Conservation (phyloP, 306 rosid species). For the Dalbergia oliveri region DNA sequence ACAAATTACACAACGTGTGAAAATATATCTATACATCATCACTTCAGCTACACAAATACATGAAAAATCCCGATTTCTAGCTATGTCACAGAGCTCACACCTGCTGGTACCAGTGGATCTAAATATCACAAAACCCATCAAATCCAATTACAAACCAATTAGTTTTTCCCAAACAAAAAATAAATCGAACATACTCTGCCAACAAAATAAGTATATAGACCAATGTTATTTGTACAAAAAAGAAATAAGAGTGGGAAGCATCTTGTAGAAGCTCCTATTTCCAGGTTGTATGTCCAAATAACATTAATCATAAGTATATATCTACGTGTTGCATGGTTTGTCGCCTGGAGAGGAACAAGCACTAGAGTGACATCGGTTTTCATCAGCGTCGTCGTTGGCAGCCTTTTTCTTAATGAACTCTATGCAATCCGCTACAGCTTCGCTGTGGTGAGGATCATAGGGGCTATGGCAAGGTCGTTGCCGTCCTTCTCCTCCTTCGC, state of each 20-base stretch:
- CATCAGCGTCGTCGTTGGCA: conserved; percentile 43
- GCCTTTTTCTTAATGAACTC: conserved; percentile 88
- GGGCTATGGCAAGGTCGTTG: conserved; percentile 40
- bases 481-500: conserved; percentile 38
- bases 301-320: too few species aligned
- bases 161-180: background rate
- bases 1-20: background rate
- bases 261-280: too few species aligned
- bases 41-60: background rate
- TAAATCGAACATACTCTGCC: background rate
- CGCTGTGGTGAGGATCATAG: conserved; percentile 66
- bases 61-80: background rate
- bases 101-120: conserved; percentile 17
- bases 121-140: conserved; percentile 20
- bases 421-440: conserved; percentile 93
- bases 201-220: background rate
- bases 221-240: too few species aligned
- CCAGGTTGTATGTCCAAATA: too few species aligned
- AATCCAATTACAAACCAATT: conserved; percentile 39
- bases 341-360: conserved; percentile 39
- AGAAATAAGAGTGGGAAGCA: too few species aligned
- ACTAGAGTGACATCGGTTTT: conserved; percentile 35
- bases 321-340: conserved; percentile 35
- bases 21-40: conserved; percentile 5
- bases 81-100: conserved; percentile 19